Percentiles rank a stretch among this genome's conserved stretches.
phyloP scores from a whole-genome alignment of 441 rosid species.

The Gossypium trilobum region DNA sequence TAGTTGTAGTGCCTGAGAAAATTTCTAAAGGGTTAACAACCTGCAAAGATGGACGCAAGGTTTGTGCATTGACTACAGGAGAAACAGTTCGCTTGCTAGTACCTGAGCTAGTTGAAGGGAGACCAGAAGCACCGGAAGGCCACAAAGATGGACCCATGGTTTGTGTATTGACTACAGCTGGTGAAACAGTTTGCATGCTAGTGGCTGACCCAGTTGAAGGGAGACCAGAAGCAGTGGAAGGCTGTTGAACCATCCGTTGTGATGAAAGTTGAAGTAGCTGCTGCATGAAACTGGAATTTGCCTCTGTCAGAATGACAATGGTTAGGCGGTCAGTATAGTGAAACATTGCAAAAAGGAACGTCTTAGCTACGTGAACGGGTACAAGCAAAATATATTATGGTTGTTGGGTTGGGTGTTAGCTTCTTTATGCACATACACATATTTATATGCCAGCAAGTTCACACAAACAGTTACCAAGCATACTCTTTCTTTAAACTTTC shows the following conservation, averaged over 20 bases:
- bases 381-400: not conserved
- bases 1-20: slow-evolving; percentile 26
- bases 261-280: not conserved
- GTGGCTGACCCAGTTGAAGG: not conserved
- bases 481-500: too few relatives aligned
- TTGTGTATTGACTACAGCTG: not conserved
- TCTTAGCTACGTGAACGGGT: not conserved
- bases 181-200: not conserved
- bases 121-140: not conserved
- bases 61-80: slow-evolving; percentile 10
- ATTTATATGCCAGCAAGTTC: not conserved
- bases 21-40: slow-evolving; percentile 18
- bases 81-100: slow-evolving; percentile 18
- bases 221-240: not conserved
- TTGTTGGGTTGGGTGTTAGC: too few relatives aligned
- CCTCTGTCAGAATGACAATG: not conserved
- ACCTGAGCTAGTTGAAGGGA: slow-evolving; percentile 13
- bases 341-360: not conserved
- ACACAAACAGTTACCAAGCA: not conserved
- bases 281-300: not conserved
- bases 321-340: not conserved
- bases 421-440: too few relatives aligned
- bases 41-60: slow-evolving; percentile 19
- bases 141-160: not conserved
- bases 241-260: not conserved